These are phyloP conservation scores for Protomyces inouyei DNA, from an alignment of 1,139 yeast genomes.

Conservation along the genomic window DNA sequence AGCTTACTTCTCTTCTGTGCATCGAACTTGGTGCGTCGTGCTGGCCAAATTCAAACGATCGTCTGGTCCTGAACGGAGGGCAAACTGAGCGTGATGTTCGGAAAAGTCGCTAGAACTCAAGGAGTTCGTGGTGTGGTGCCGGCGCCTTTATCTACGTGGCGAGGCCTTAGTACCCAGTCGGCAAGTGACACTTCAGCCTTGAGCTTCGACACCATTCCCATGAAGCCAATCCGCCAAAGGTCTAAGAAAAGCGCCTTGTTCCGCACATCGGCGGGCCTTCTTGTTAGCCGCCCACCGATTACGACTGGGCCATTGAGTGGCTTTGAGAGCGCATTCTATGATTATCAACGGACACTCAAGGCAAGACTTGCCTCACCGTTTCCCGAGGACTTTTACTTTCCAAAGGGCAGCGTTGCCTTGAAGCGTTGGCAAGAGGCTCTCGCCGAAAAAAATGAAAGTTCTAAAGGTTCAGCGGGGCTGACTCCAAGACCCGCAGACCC, in stretches of 20 bases:
- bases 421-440: constrained; percentile 66
- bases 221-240: neutral
- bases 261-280: constrained; percentile 41
- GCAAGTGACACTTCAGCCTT: neutral
- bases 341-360: constrained; percentile 81
- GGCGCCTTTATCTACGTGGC: too few relatives aligned
- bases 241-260: constrained; percentile 8
- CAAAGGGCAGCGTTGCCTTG: constrained; percentile 83
- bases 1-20: too few relatives aligned
- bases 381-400: constrained; percentile 88
- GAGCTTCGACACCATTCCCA: neutral
- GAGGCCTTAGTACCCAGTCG: neutral
- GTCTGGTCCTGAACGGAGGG: too few relatives aligned
- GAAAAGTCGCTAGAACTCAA: too few relatives aligned
- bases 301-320: constrained; percentile 69
- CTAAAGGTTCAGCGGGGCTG: constrained; percentile 53
- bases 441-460: constrained; percentile 63
- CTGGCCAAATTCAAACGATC: too few relatives aligned
- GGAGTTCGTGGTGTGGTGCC: too few relatives aligned
- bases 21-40: too few relatives aligned
- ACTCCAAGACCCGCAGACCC: constrained; percentile 61
- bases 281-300: constrained; percentile 77
- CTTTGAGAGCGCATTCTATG: constrained; percentile 70
- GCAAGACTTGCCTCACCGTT: constrained; percentile 95
- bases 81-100: too few relatives aligned